Evolutionary conservation across 257 asterid genomes (phyloP).

Genomic region (Voacanga thouarsii): DNA sequence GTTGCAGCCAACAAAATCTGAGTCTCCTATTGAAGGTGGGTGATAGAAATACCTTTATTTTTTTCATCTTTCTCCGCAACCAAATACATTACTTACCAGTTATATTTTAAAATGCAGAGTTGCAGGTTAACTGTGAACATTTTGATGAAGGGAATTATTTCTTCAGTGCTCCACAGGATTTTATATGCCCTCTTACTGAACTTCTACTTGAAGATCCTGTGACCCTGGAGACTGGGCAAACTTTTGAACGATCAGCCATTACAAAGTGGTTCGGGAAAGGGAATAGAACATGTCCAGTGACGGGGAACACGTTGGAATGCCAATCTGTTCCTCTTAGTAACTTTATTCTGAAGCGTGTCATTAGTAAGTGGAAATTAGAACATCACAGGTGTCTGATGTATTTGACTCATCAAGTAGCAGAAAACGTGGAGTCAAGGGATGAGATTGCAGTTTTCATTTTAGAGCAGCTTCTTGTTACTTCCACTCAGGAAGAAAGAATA

Average conservation of each 20-base stretch:
- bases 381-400: constrained; percentile 37
- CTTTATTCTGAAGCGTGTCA: constrained; percentile 59
- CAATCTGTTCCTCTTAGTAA: constrained; percentile 52
- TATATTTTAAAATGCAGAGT: constrained; percentile 28
- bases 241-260: constrained; percentile 65
- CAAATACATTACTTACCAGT: constrained; percentile 4
- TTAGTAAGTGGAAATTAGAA: constrained; percentile 57
- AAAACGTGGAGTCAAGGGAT: constrained; percentile 24
- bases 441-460: constrained; percentile 35
- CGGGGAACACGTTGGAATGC: constrained; percentile 44
- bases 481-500: constrained; percentile 47
- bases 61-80: background rate
- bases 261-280: constrained; percentile 54
- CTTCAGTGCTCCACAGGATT: constrained; percentile 53
- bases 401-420: constrained; percentile 31
- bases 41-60: constrained; percentile 7
- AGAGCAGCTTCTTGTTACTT: constrained; percentile 43
- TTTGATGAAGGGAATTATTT: constrained; percentile 18
- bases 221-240: constrained; percentile 79
- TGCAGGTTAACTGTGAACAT: constrained; percentile 20
- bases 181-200: constrained; percentile 62
- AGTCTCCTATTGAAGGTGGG: constrained; percentile 43
- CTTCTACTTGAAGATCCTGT: constrained; percentile 63
- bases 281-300: constrained; percentile 56
- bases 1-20: constrained; percentile 39